Conservation (phyloP, 441 rosid species). For the Syzygium syzygioides region DNA sequence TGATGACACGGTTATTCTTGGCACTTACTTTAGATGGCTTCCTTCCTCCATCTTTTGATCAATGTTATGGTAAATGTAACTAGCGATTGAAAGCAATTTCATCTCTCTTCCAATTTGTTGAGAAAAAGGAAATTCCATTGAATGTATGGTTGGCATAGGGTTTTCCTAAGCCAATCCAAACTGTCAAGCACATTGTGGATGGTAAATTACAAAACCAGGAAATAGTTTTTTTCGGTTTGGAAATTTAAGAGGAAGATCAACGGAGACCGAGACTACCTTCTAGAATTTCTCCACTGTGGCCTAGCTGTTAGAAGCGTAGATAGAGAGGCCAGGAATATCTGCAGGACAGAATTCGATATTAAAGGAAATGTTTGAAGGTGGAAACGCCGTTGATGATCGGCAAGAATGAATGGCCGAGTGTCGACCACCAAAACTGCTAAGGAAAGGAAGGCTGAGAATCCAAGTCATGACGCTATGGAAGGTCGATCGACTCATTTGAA, state of each 20-base stretch:
- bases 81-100: not conserved
- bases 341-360: too few species aligned
- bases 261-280: not conserved
- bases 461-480: too few species aligned
- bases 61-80: not conserved
- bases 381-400: too few species aligned
- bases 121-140: not conserved
- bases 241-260: not conserved
- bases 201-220: not conserved
- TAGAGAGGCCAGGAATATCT: too few species aligned
- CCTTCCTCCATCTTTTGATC: not conserved
- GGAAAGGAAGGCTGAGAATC: too few species aligned
- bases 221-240: not conserved
- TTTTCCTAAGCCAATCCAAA: not conserved
- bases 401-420: too few species aligned
- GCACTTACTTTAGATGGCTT: not conserved
- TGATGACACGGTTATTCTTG: not conserved
- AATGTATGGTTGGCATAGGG: not conserved
- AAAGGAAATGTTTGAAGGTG: too few species aligned
- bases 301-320: not conserved
- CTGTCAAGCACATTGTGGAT: not conserved
- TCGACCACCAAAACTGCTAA: too few species aligned
- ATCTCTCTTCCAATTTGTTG: not conserved
- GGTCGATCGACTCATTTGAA: too few species aligned
- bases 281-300: not conserved